Evolutionary conservation across 805 yeast species (phyloP), one percentile per base, ranked within the genome.

Genomic region (Ogataea corticis): DNA sequence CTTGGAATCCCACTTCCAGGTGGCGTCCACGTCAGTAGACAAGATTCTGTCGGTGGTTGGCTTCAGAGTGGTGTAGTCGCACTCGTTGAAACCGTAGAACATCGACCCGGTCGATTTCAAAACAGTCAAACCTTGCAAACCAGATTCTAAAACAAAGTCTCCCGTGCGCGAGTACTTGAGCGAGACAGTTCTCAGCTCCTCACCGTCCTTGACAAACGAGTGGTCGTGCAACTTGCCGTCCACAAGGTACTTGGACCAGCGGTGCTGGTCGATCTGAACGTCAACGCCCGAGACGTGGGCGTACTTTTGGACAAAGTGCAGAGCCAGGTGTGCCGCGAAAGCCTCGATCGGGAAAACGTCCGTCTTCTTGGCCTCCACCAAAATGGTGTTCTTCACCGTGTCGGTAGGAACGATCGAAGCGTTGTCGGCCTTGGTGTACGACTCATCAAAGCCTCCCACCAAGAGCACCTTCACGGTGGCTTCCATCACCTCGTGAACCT

Each of bases 301-400:
- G 72, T 91, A 91, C 63, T 86, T 87, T 51, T 68, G 61, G 57
- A 87, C 74, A 67, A 91, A 91, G 66, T 90, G 97, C 58, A 82
- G 71, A 36, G 87, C 95, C 52, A 91, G 71, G 52, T 80, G 87
- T 29, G 91, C 89, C 27, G 94, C 97, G 67, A 88, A 91, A 46
- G 85, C 75, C 75, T 91, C 97, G 54, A 87, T 83, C 48, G 97
- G 96, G 86, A 91, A 87, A 40, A 86, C 92, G 52, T 89, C 87
- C 40, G 80, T 76, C 61, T 77, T 82, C 69, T 85, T 87, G 53
- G 96, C 97, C 54, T 87, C 83, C 28, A 91, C 76, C 62, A 86
- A 75, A 52, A 87, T 80, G 41, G 96, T 90, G 75, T 90, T 90
- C 69, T 90, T 90, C 45, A 89, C 90, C 1, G 96, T 88, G 67